Percentiles rank a stretch among this genome's conserved stretches.
phyloP scores from a whole-genome alignment of 495 filamentous ascomycete genomes.

The Pyrenula aspistea region DNA sequence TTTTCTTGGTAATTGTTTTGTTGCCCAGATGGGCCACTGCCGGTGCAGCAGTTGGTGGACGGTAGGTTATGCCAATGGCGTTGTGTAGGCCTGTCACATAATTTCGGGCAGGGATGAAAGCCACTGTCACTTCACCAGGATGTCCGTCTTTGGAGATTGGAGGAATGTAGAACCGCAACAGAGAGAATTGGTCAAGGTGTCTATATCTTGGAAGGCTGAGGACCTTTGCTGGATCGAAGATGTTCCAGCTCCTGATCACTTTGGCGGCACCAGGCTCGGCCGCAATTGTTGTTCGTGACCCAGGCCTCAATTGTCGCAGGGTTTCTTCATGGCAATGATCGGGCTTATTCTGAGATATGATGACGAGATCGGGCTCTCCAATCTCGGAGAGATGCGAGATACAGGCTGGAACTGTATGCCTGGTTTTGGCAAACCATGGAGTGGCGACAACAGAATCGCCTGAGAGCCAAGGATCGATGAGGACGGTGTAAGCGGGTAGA shows the following conservation, averaged over 20 bases:
- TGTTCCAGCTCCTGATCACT: constrained; percentile 48
- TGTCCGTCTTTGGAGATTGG: constrained; percentile 27
- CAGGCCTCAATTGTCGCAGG: constrained; percentile 43
- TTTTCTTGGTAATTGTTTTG: neutral
- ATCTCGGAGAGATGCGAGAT: constrained; percentile 49
- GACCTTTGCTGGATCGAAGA: constrained; percentile 46
- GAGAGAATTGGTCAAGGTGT: constrained; percentile 22
- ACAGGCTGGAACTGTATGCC: constrained; percentile 38
- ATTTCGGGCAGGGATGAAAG: constrained; percentile 46
- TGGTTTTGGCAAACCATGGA: constrained; percentile 46
- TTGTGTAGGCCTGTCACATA: constrained; percentile 51
- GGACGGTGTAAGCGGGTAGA: constrained; percentile 39
- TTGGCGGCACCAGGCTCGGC: constrained; percentile 50
- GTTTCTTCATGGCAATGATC: constrained; percentile 64
- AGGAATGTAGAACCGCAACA: constrained; percentile 36
- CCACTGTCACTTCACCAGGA: constrained; percentile 51
- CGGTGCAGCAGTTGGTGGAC: constrained; percentile 29
- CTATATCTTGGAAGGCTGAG: constrained; percentile 38
- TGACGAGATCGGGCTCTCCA: constrained; percentile 47
- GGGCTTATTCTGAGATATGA: constrained; percentile 57
- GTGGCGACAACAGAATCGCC: constrained; percentile 49
- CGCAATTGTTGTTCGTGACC: constrained; percentile 44
- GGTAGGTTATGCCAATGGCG: constrained; percentile 61
- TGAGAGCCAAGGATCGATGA: constrained; percentile 62
- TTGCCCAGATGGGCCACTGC: constrained; percentile 2